Percentiles rank a stretch among this genome's conserved stretches.
phyloP scores from a whole-genome alignment of 306 rosid species.

The Castanopsis chinensis region DNA sequence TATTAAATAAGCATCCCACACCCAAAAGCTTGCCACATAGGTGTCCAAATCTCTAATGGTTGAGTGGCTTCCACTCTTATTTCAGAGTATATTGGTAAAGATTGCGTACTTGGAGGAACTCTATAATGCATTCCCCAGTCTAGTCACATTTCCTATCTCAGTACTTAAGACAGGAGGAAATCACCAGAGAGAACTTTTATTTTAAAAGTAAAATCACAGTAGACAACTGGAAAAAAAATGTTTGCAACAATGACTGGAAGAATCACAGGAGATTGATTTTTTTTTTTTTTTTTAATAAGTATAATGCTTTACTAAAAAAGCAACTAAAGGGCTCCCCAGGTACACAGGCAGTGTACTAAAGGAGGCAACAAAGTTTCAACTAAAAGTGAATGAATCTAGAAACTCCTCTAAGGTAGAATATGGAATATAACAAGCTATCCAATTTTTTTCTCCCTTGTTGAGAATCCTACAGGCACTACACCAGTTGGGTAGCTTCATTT shows the following conservation, averaged over 20 bases:
- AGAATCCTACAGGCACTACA: background rate
- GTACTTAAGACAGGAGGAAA: background rate
- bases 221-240: no score
- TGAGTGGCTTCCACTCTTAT: slow-evolving; percentile 1
- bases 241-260: background rate
- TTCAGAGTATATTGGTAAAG: background rate
- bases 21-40: no score
- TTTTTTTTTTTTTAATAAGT: no score
- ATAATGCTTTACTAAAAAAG: no score
- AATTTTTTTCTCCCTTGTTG: background rate
- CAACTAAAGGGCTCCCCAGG: no score
- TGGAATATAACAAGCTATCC: background rate
- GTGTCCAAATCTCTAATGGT: background rate
- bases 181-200: background rate
- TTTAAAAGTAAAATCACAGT: no score
- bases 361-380: background rate
- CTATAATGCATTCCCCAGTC: background rate
- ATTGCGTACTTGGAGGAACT: no score
- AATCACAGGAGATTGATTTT: no score
- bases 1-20: no score
- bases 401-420: no score
- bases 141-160: background rate
- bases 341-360: no score
- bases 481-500: background rate
- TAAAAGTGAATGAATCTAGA: no score